These are phyloP conservation scores for Brassica cretica DNA, from an alignment of 345 rosid species.

Conservation along the genomic window DNA sequence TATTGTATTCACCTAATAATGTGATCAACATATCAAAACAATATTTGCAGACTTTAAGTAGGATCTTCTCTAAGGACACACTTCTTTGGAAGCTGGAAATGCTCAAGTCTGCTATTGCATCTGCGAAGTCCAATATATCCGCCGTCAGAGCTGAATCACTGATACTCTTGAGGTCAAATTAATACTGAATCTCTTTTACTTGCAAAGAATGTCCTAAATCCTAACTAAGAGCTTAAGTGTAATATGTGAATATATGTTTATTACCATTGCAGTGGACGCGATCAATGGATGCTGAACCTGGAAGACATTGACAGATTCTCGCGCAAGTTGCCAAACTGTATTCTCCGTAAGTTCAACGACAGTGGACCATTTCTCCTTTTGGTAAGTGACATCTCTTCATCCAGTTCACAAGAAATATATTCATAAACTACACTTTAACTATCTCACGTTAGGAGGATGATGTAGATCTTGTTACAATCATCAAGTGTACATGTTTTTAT, in stretches of 20 bases:
- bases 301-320: conserved; percentile 59
- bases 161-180: conserved; percentile 55
- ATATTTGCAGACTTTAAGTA: conserved; percentile 51
- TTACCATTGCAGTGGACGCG: conserved; percentile 56
- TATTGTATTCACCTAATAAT: not conserved
- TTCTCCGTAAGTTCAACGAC: conserved; percentile 51
- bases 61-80: conserved; percentile 58
- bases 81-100: conserved; percentile 73
- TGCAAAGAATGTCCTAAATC: not conserved
- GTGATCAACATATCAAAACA: not conserved
- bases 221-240: not conserved
- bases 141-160: conserved; percentile 57
- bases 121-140: conserved; percentile 53
- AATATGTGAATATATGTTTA: conserved; percentile 1
- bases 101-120: conserved; percentile 54
- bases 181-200: conserved; percentile 11
- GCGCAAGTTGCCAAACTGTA: conserved; percentile 46
- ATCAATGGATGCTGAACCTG: conserved; percentile 61
- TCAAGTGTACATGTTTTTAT: conserved; percentile 53
- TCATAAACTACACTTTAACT: not conserved
- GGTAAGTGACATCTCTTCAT: conserved; percentile 47
- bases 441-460: conserved; percentile 49
- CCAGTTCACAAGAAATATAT: not conserved
- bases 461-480: conserved; percentile 46
- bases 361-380: conserved; percentile 72